Conservation (phyloP, 345 rosid genomes). For the Theobroma cacao region DNA sequence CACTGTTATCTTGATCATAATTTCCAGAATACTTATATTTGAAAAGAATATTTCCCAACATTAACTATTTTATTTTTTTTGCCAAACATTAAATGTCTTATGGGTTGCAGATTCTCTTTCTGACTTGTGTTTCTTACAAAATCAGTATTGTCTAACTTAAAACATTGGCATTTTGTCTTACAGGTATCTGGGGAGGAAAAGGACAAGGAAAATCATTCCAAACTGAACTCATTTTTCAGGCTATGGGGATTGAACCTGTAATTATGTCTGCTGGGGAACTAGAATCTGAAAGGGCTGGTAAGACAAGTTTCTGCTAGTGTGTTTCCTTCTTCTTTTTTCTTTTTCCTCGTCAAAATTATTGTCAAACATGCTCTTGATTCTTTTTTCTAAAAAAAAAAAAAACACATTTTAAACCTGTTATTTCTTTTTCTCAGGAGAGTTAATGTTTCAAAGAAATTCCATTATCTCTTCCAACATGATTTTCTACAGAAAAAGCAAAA, state of each 20-base stretch:
- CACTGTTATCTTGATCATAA: background rate
- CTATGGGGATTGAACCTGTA: slow-evolving; percentile 90
- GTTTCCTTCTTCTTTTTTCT: background rate
- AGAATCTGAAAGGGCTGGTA: slow-evolving; percentile 95
- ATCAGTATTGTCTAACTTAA: background rate
- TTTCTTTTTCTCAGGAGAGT: background rate
- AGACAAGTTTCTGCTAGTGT: slow-evolving; percentile 19
- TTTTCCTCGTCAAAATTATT: background rate
- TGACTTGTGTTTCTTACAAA: background rate
- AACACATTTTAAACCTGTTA: background rate
- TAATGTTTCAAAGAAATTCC: background rate
- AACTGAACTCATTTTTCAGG: slow-evolving; percentile 88
- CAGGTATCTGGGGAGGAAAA: slow-evolving; percentile 99
- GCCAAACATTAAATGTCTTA: slow-evolving; percentile 5
- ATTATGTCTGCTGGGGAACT: slow-evolving; percentile 96
- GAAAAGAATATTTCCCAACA: background rate
- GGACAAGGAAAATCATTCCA: slow-evolving; percentile 98
- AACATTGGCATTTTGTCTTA: slow-evolving; percentile 9
- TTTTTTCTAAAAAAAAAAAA: too few species aligned
- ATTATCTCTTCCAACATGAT: background rate
- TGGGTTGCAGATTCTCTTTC: background rate
- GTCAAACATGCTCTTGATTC: background rate
- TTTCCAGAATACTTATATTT: background rate
- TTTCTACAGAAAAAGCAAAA: background rate
- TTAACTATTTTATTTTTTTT: too few species aligned